Conservation (phyloP, 1,284 basidiomycete genomes). For the Papiliotrema laurentii region DNA sequence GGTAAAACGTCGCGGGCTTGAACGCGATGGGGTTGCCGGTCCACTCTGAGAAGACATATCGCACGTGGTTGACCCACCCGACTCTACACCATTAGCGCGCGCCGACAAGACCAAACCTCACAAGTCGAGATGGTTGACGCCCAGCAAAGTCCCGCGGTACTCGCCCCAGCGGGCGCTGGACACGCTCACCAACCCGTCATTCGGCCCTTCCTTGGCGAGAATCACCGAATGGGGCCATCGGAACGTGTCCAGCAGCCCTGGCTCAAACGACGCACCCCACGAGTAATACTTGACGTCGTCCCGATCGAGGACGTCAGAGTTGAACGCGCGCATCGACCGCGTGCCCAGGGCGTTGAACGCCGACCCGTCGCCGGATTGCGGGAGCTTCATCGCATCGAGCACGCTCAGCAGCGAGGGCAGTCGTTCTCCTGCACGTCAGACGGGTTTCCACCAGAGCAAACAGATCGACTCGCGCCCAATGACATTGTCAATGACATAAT, state of each 20-base stretch:
- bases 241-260: conserved; percentile 83
- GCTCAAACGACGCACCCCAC: conserved; percentile 86
- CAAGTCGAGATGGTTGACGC: conserved; percentile 92
- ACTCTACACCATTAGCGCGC: conserved; percentile 26
- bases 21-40: conserved; percentile 84
- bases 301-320: conserved; percentile 73
- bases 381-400: conserved; percentile 64
- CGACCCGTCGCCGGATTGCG: conserved; percentile 80
- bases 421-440: conserved; percentile 26
- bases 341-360: conserved; percentile 84
- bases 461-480: conserved; percentile 52
- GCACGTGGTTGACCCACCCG: conserved; percentile 52
- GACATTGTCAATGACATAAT: conserved; percentile 79
- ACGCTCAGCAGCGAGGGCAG: conserved; percentile 49
- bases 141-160: conserved; percentile 68
- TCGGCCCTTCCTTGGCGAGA: conserved; percentile 80
- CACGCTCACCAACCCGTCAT: conserved; percentile 90
- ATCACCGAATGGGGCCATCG: conserved; percentile 79
- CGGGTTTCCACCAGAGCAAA: conserved; percentile 43
- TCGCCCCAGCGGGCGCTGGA: conserved; percentile 82
- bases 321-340: conserved; percentile 83
- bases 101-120: conserved; percentile 30
- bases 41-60: conserved; percentile 81
- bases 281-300: conserved; percentile 78
- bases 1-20: conserved; percentile 81